Conservation (phyloP, 352 stramenopile genomes). For the Phytophthora cactorum region DNA sequence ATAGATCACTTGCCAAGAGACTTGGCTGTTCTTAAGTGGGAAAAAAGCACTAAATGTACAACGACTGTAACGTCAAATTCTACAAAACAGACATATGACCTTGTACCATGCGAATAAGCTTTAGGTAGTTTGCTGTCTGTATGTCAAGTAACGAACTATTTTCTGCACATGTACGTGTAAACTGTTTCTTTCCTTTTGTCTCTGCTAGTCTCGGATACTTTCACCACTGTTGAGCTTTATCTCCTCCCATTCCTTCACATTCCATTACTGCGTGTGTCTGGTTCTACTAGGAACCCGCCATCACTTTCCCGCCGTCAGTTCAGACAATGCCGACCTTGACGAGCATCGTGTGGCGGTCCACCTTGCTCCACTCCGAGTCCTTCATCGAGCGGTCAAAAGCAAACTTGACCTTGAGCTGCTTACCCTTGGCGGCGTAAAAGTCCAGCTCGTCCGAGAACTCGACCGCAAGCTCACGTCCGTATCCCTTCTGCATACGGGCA, state of each 20-base stretch:
- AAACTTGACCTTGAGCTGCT: conserved; percentile 75
- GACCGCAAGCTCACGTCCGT: conserved; percentile 62
- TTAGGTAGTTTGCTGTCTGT: conserved; percentile 24
- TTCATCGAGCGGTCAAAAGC: conserved; percentile 66
- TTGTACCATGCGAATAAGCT: conserved; percentile 15
- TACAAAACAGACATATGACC: too few relatives aligned
- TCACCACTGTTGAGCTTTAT: conserved; percentile 20
- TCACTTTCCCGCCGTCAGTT: conserved; percentile 20
- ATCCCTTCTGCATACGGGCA: conserved; percentile 64
- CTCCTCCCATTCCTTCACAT: conserved; percentile 1
- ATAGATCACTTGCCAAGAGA: too few relatives aligned
- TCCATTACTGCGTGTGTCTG: background rate
- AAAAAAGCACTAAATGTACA: too few relatives aligned
- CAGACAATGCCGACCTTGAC: conserved; percentile 80
- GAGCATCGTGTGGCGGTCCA: conserved; percentile 76
- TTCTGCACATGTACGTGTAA: conserved; percentile 31
- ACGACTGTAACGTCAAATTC: too few relatives aligned
- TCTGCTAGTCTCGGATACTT: conserved; percentile 9
- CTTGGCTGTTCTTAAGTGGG: too few relatives aligned
- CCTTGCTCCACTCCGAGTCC: conserved; percentile 66
- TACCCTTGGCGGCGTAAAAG: conserved; percentile 75
- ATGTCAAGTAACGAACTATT: conserved; percentile 15
- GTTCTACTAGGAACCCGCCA: conserved; percentile 7
- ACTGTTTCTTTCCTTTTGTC: conserved; percentile 26
- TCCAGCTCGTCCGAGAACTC: conserved; percentile 74